Percentiles rank a stretch among this genome's conserved stretches.
Evolutionary conservation across 1,139 yeast genomes (phyloP).

Genomic region (Geotrichum reessii): DNA sequence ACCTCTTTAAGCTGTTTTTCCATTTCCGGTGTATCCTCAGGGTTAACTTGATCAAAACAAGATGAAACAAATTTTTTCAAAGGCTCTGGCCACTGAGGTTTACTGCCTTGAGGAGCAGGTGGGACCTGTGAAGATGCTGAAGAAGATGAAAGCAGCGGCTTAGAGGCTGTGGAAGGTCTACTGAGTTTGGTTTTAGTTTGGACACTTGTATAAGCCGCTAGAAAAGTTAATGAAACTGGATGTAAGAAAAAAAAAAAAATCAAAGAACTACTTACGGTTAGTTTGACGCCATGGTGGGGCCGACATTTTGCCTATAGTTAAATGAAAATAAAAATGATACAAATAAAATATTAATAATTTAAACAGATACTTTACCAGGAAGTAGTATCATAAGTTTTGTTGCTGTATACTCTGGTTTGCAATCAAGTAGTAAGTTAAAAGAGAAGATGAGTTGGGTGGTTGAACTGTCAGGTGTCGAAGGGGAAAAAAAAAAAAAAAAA

Average conservation of each 20-base stretch:
- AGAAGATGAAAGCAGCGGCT: conserved; percentile 5
- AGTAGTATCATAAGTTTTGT: not conserved
- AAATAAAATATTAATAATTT: not conserved
- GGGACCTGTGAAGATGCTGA: not conserved
- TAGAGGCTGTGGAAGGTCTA: conserved; percentile 11
- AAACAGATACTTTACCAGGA: not conserved
- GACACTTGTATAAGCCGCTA: conserved; percentile 21
- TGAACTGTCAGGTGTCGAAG: not conserved
- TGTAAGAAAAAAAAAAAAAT: not conserved
- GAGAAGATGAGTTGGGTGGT: not conserved
- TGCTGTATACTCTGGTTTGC: not conserved
- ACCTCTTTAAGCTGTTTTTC: conserved; percentile 45
- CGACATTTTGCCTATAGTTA: conserved; percentile 21
- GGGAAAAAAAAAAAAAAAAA: not conserved
- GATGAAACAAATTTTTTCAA: conserved; percentile 45
- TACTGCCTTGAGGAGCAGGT: not conserved
- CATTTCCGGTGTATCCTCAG: conserved; percentile 36
- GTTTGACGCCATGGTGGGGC: conserved; percentile 30
- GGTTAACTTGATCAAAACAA: conserved; percentile 41
- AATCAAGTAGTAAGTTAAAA: not conserved
- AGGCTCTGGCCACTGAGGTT: conserved; percentile 44
- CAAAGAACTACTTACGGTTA: conserved; percentile 13
- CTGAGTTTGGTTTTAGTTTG: conserved; percentile 17
- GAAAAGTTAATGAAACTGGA: not conserved
- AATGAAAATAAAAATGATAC: not conserved